Evolutionary conservation across 1,139 yeast genomes (phyloP).

Genomic region (Candida albicans): DNA sequence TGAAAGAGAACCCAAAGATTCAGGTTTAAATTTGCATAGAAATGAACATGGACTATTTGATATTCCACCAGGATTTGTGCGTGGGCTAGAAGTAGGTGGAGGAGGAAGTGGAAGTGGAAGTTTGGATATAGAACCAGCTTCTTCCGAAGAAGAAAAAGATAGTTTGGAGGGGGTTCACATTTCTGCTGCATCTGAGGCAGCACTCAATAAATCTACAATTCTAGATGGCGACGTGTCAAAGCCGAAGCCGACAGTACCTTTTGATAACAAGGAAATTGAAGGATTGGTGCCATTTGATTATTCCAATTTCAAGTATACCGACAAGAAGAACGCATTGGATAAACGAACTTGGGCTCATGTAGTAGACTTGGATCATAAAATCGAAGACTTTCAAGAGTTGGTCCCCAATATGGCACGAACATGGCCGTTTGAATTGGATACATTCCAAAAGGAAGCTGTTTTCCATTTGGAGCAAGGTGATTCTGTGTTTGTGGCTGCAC

Average conservation of each 20-base stretch:
- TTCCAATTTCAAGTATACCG: constrained; percentile 27
- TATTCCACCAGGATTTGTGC: constrained; percentile 74
- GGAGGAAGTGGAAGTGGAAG: constrained; percentile 9
- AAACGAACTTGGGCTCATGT: constrained; percentile 91
- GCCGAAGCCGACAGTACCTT: constrained; percentile 19
- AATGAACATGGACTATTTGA: constrained; percentile 77
- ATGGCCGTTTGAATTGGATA: constrained; percentile 93
- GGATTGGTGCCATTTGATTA: constrained; percentile 72
- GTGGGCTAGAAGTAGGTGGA: constrained; percentile 54
- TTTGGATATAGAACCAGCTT: constrained; percentile 14
- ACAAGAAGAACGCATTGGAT: constrained; percentile 21
- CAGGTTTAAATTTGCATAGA: constrained; percentile 54
- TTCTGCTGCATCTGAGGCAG: constrained; percentile 14
- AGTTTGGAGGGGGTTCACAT: too few relatives aligned
- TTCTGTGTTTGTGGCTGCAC: constrained; percentile 98
- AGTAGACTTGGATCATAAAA: constrained; percentile 79
- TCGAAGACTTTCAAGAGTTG: constrained; percentile 80
- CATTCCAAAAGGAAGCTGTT: constrained; percentile 95
- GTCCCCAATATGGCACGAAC: constrained; percentile 92
- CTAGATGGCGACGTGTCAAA: constrained; percentile 3
- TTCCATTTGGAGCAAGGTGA: constrained; percentile 96
- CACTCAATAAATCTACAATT: too few relatives aligned
- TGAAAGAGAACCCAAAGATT: constrained; percentile 26
- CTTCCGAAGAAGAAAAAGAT: constrained; percentile 19
- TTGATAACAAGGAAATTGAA: constrained; percentile 56